Evolutionary conservation across 2,329 filamentous ascomycete species (phyloP), one percentile per base, ranked within the genome.

Genomic region (Tolypocladium paradoxum): DNA sequence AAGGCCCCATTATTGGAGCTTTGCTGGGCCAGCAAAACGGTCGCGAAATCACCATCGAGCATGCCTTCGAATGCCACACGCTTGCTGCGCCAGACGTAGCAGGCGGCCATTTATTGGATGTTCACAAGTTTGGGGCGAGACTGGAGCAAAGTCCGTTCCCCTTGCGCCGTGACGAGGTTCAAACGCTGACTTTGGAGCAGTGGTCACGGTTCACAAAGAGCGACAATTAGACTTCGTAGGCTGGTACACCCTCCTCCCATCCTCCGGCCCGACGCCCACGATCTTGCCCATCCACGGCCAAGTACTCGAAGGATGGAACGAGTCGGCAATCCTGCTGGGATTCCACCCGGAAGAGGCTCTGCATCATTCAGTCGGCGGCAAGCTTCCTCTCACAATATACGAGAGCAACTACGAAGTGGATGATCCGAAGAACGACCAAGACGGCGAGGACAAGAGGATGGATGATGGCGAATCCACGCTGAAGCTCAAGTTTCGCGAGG

Each of bases 1-100:
- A 75, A 20, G 88, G 88, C 0, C 90, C 90, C 18, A 79, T 96
- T 20, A 81, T 92, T 3, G 93, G 93, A 53, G 90, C 87, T 51
- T 77, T 99, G n/a, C 73, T 99, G 6, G 93, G 93, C 18, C 88
- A 93, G 65, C 91, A 96, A 62, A 88, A 90, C 74, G 92, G 92
- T 22, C 85, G 90, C 54, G 85, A 92, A 63, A 86, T 96, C 62
- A 96, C 89, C 11, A 84, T 96, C 59, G 92, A 97, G 68, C 86
- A 95, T 73, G 90, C 89, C 4, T 97, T 96, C 65, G 90, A 96
- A 65, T 90, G 87, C 68, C 82, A 85, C 57, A 73, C 82, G 1
- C 65, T 67, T 34, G 67, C 64, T 56, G 68, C 72, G 20, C 64
- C 67, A 48, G 66, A 68, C 16, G 65, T 74, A 0, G 75, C 83